Evolutionary conservation across 768 basidiomycete species (phyloP).

Genomic region (Russula dissimulans): DNA sequence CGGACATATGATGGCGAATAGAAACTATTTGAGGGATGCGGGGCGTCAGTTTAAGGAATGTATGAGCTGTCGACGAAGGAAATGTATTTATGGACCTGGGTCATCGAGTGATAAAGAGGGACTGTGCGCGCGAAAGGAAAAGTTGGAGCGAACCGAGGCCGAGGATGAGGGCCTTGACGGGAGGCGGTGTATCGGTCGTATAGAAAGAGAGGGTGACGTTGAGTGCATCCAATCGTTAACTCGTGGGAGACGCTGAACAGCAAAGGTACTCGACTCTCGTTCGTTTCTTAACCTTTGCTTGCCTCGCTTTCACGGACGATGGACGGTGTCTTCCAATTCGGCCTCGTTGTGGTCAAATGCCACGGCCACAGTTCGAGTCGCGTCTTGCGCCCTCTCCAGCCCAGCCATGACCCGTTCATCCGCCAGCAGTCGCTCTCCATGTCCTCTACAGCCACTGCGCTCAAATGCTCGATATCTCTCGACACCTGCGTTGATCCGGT

Average conservation of each 20-base stretch:
- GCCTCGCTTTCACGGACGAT: not conserved
- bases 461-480: slow-evolving; percentile 14
- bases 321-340: not conserved
- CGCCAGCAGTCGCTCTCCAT: not conserved
- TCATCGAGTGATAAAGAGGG: slow-evolving; percentile 18
- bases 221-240: slow-evolving; percentile 1
- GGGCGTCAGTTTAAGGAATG: not conserved
- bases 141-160: slow-evolving; percentile 7
- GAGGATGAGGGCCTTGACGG: slow-evolving; percentile 11
- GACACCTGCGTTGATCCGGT: slow-evolving; percentile 9
- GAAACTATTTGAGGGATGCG: slow-evolving; percentile 39
- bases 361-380: not conserved
- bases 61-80: not conserved
- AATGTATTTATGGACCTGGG: slow-evolving; percentile 4
- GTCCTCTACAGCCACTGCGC: not conserved
- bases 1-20: slow-evolving; percentile 71
- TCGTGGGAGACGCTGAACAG: not conserved
- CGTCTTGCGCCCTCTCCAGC: not conserved
- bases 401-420: too few relatives aligned
- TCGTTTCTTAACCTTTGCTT: not conserved
- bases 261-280: not conserved
- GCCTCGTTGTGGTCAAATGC: not conserved
- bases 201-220: not conserved
- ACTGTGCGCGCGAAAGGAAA: slow-evolving; percentile 10
- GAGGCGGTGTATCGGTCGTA: not conserved